phyloP scores from a whole-genome alignment of 352 stramenopile species.

The Phytophthora boehmeriae region DNA sequence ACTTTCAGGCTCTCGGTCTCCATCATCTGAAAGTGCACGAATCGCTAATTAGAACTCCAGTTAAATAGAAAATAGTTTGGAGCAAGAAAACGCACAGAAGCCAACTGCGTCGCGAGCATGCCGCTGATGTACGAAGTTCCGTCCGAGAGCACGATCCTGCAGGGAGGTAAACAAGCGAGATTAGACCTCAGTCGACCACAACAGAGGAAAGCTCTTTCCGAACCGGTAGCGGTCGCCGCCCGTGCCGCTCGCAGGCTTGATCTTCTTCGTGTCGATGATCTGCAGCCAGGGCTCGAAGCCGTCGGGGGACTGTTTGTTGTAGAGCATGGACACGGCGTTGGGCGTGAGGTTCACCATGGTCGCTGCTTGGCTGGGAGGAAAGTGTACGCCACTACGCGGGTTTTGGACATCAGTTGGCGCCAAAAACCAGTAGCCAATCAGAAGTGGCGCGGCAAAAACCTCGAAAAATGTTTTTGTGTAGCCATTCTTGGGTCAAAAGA shows the following conservation, averaged over 20 bases:
- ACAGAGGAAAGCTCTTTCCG: not conserved
- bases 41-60: not conserved
- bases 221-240: constrained; percentile 81
- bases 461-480: no score
- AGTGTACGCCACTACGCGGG: constrained; percentile 6
- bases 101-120: constrained; percentile 86
- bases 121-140: constrained; percentile 84
- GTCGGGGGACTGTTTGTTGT: constrained; percentile 82
- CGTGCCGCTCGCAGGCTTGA: constrained; percentile 76
- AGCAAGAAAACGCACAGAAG: constrained; percentile 45
- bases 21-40: constrained; percentile 58
- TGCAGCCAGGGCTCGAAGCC: constrained; percentile 89
- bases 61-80: constrained; percentile 1
- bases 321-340: constrained; percentile 88
- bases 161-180: constrained; percentile 3
- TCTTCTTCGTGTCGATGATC: constrained; percentile 90
- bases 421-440: constrained; percentile 9
- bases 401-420: constrained; percentile 23
- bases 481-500: no score
- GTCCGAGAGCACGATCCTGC: constrained; percentile 81
- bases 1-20: constrained; percentile 81
- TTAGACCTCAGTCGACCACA: constrained; percentile 2
- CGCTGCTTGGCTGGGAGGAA: constrained; percentile 1
- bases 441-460: no score
- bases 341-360: constrained; percentile 85